phyloP scores from a whole-genome alignment of 2,329 filamentous ascomycete genomes.

The Corniculantispora saksenae region DNA sequence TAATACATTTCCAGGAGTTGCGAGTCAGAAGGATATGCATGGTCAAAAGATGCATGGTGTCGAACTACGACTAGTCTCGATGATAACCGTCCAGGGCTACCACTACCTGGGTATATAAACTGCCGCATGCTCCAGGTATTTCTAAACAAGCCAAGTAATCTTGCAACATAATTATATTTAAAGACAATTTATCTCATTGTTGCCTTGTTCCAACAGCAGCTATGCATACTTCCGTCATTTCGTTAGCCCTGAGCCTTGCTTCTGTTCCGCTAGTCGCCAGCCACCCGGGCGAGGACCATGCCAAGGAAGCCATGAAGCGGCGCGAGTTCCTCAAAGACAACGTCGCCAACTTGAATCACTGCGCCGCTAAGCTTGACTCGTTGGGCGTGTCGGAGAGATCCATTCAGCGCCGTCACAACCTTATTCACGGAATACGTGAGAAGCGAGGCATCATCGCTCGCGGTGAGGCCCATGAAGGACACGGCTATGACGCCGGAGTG shows the following conservation, averaged over 20 bases:
- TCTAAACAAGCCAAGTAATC: background rate
- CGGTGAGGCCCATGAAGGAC: background rate
- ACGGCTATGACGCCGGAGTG: slow-evolving; percentile 32
- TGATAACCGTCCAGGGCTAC: no score
- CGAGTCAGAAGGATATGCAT: background rate
- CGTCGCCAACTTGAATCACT: slow-evolving; percentile 43
- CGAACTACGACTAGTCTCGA: no score
- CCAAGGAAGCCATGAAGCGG: slow-evolving; percentile 46
- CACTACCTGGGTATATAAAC: background rate
- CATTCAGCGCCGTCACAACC: slow-evolving; percentile 40
- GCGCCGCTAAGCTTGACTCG: slow-evolving; percentile 42
- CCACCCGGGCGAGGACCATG: slow-evolving; percentile 47
- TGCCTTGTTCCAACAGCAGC: no score
- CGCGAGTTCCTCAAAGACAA: slow-evolving; percentile 43
- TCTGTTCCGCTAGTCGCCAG: slow-evolving; percentile 27
- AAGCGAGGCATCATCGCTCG: slow-evolving; percentile 31
- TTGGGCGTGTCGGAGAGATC: slow-evolving; percentile 43
- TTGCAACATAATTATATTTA: no score
- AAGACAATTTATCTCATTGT: background rate
- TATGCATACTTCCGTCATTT: slow-evolving; percentile 6
- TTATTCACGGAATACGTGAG: slow-evolving; percentile 40
- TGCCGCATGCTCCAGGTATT: background rate
- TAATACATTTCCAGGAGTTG: background rate
- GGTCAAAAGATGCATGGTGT: background rate
- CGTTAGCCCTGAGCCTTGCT: slow-evolving; percentile 17